A percentile compares a stretch with the other conserved stretches of the same genome.
Conservation (phyloP, 257 asterid genomes). For the Fraxinus quadrangulata region DNA sequence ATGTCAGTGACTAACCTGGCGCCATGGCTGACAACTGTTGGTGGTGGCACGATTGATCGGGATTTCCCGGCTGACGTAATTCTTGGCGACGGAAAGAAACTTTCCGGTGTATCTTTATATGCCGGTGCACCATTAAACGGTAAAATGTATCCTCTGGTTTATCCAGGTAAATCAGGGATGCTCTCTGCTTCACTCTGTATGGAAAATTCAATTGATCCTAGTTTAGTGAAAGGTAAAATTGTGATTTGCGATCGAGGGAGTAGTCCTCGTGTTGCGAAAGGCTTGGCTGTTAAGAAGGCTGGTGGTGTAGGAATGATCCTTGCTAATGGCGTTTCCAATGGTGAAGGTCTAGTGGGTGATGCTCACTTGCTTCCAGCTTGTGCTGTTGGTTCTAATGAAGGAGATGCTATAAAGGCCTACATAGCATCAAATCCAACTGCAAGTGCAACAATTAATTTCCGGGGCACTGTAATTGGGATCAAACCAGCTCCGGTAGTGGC, state of each 20-base stretch:
- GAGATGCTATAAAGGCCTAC: conserved; percentile 69
- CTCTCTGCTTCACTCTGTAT: conserved; percentile 89
- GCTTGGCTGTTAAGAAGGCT: conserved; percentile 80
- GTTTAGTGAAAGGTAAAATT: conserved; percentile 63
- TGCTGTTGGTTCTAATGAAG: conserved; percentile 74
- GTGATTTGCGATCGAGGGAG: conserved; percentile 96
- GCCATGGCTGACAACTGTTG: conserved; percentile 96
- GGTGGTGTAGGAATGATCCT: conserved; percentile 95
- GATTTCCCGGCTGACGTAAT: conserved; percentile 79
- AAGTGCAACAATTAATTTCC: conserved; percentile 64
- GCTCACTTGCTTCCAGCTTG: conserved; percentile 86
- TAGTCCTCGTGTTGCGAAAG: conserved; percentile 89
- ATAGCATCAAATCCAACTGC: conserved; percentile 46
- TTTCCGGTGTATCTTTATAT: conserved; percentile 80
- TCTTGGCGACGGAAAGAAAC: conserved; percentile 63
- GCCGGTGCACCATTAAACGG: conserved; percentile 70
- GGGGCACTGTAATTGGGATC: conserved; percentile 73
- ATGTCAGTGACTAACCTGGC: conserved; percentile 96
- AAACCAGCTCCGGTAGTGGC: conserved; percentile 97
- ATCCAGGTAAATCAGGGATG: conserved; percentile 83
- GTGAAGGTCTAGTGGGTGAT: conserved; percentile 93
- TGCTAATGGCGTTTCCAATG: conserved; percentile 82
- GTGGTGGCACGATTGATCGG: conserved; percentile 92
- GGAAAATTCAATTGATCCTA: conserved; percentile 84
- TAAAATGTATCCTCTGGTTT: conserved; percentile 70